These are phyloP conservation scores for Bacidia rubella DNA, from an alignment of 495 filamentous ascomycete species.

Conservation along the genomic window DNA sequence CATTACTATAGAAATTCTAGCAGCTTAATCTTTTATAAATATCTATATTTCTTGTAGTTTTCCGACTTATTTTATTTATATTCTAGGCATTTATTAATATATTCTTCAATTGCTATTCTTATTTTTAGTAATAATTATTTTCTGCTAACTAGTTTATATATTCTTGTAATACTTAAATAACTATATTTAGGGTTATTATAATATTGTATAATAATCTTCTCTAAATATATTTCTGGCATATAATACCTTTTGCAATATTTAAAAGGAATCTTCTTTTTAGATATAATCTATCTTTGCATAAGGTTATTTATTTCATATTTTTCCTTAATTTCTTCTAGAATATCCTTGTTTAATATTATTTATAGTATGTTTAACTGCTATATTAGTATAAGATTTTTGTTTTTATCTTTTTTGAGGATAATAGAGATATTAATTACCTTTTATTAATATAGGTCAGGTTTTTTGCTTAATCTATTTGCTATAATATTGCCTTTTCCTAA, in stretches of 20 bases:
- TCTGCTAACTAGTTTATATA: slow-evolving; percentile 2
- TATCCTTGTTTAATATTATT: not conserved
- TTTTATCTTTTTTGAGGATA: not conserved
- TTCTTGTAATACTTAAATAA: slow-evolving; percentile 1
- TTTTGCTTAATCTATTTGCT: slow-evolving; percentile 7
- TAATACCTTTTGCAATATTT: not conserved
- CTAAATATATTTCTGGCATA: not conserved
- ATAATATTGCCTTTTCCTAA: slow-evolving; percentile 8
- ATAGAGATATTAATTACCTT: not conserved
- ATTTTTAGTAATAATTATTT: not conserved
- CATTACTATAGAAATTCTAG: slow-evolving; percentile 1
- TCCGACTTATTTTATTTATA: not conserved
- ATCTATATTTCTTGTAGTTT: slow-evolving; percentile 1
- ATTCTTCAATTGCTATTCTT: slow-evolving; percentile 1
- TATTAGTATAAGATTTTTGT: not conserved
- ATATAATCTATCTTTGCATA: not conserved
- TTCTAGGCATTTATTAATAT: slow-evolving; percentile 4
- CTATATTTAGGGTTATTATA: slow-evolving; percentile 6
- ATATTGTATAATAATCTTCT: not conserved
- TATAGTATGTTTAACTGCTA: not conserved
- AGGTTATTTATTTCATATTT: not conserved
- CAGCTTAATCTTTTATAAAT: not conserved
- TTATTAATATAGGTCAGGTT: slow-evolving; percentile 3
- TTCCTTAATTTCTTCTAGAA: not conserved
- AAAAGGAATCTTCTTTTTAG: not conserved